A percentile compares a stretch with the other conserved stretches of the same genome.
phyloP scores from a whole-genome alignment of 768 basidiomycete genomes.

The Auriscalpium microsporum region DNA sequence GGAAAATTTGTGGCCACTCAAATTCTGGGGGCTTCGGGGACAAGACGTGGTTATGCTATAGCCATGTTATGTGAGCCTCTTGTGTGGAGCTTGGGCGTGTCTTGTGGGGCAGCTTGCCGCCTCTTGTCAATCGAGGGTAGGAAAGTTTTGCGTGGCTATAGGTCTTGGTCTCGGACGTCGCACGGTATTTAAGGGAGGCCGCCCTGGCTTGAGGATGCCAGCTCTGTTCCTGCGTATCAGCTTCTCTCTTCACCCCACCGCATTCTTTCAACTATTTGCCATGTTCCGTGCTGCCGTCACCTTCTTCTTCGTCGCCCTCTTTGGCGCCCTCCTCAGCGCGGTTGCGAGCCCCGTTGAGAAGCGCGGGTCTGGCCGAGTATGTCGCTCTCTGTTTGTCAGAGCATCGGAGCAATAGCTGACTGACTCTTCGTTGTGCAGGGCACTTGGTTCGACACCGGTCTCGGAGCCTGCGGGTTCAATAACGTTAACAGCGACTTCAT shows the following conservation, averaged over 20 bases:
- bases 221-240: too few species aligned
- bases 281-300: constrained; percentile 14
- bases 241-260: too few species aligned
- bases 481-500: constrained; percentile 45
- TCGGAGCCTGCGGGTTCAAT: constrained; percentile 55
- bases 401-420: neutral
- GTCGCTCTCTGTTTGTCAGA: constrained; percentile 16
- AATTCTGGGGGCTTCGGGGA: too few species aligned
- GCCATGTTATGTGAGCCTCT: too few species aligned
- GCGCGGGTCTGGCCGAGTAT: constrained; percentile 47
- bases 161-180: too few species aligned
- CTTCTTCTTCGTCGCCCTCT: constrained; percentile 28
- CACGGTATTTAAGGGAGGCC: too few species aligned
- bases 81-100: too few species aligned
- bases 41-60: too few species aligned
- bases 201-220: too few species aligned
- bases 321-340: constrained; percentile 32
- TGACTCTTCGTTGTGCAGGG: constrained; percentile 33
- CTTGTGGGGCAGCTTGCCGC: too few species aligned
- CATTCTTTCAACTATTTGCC: neutral
- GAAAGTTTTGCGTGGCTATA: neutral
- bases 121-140: neutral
- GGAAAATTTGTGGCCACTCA: too few species aligned
- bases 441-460: constrained; percentile 54
- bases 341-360: constrained; percentile 44